These are phyloP conservation scores for Amylocarpus encephaloides DNA, from an alignment of 2,329 filamentous ascomycete species.

Conservation along the genomic window DNA sequence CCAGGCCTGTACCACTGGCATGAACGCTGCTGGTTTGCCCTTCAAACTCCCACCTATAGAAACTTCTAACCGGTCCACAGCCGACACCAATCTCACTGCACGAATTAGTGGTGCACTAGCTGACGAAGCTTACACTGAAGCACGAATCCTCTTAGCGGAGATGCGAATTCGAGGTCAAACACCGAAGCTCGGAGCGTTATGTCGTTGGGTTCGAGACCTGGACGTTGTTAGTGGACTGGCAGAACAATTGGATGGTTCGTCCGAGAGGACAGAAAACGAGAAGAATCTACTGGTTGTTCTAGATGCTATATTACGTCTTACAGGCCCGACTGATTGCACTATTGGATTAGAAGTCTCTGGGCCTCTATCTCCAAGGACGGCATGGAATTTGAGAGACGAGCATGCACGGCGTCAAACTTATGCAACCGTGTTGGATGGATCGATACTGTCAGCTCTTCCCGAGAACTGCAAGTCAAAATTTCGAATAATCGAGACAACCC, in stretches of 20 bases:
- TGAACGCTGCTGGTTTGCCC: constrained; percentile 46
- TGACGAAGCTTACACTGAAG: constrained; percentile 60
- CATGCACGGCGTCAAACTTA: constrained; percentile 42
- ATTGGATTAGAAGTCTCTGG: constrained; percentile 26
- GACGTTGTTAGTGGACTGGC: constrained; percentile 63
- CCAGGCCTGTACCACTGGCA: constrained; percentile 60
- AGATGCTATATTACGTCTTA: constrained; percentile 58
- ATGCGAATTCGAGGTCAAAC: constrained; percentile 61
- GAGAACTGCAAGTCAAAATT: constrained; percentile 38
- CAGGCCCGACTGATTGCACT: constrained; percentile 52
- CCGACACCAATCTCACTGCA: constrained; percentile 57
- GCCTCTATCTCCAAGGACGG: constrained; percentile 51
- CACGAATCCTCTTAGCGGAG: constrained; percentile 58
- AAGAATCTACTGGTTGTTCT: constrained; percentile 53
- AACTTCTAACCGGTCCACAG: constrained; percentile 26
- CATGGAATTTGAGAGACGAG: constrained; percentile 51
- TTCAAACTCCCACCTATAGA: constrained; percentile 11
- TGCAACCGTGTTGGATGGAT: constrained; percentile 51
- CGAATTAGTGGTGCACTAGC: constrained; percentile 59
- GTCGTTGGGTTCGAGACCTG: constrained; percentile 66
- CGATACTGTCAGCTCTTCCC: constrained; percentile 41
- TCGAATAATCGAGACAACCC: constrained; percentile 54
- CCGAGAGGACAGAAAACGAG: constrained; percentile 40
- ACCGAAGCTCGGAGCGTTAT: constrained; percentile 62
- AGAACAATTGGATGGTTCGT: constrained; percentile 41